These are phyloP conservation scores for Fomitopsis palustris DNA, from an alignment of 1,284 basidiomycete genomes.

Conservation along the genomic window DNA sequence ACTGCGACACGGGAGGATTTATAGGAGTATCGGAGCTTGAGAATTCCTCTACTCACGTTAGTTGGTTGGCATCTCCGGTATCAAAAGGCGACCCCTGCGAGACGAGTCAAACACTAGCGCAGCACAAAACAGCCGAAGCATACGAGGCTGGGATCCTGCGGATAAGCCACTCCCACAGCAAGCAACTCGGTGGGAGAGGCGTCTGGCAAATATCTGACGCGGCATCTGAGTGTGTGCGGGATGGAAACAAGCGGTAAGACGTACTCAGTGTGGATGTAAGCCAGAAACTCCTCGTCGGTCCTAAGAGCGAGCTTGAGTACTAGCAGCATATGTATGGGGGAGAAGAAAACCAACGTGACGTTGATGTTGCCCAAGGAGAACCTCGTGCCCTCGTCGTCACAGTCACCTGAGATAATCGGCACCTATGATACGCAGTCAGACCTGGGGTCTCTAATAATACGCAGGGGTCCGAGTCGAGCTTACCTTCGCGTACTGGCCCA, in stretches of 20 bases:
- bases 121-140: neutral
- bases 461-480: neutral
- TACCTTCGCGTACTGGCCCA: conserved; percentile 24
- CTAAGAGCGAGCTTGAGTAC: conserved; percentile 1
- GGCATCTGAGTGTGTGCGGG: neutral
- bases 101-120: neutral
- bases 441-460: neutral
- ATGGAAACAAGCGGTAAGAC: neutral
- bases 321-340: neutral
- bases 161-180: conserved; percentile 3
- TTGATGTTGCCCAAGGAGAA: conserved; percentile 22
- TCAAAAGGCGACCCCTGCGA: conserved; percentile 46
- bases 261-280: conserved; percentile 13
- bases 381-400: conserved; percentile 34
- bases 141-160: conserved; percentile 3
- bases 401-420: conserved; percentile 17
- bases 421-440: neutral
- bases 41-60: conserved; percentile 16
- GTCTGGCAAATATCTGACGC: conserved; percentile 12
- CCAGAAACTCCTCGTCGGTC: conserved; percentile 11
- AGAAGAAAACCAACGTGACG: conserved; percentile 15
- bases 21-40: neutral
- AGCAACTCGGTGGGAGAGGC: conserved; percentile 10
- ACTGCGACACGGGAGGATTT: neutral
- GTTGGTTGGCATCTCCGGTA: conserved; percentile 40